A percentile compares a stretch with the other conserved stretches of the same genome.
Conservation (phyloP, 768 basidiomycete genomes). For the Boletus reticulatus region DNA sequence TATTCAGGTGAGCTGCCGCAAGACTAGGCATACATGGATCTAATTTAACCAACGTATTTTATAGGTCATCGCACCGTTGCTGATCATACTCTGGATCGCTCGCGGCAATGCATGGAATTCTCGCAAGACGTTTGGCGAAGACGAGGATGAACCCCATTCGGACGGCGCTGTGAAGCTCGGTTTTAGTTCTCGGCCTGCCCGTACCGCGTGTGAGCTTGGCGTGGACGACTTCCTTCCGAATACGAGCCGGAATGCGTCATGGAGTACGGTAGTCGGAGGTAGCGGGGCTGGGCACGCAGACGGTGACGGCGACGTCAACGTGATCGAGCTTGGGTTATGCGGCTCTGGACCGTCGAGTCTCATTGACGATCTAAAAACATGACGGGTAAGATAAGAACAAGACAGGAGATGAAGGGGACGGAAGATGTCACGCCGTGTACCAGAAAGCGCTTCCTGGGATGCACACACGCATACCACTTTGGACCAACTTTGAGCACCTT, state of each 20-base stretch:
- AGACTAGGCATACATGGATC: neutral
- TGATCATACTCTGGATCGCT: conserved; percentile 26
- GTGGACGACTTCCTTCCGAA: neutral
- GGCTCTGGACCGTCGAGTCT: conserved; percentile 2
- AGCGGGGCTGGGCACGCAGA: neutral
- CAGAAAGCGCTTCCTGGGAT: neutral
- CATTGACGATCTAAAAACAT: conserved; percentile 1
- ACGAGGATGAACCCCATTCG: neutral
- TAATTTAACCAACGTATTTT: neutral
- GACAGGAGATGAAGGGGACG: neutral
- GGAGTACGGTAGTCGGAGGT: conserved; percentile 8
- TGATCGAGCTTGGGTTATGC: conserved; percentile 13
- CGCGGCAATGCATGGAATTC: conserved; percentile 20
- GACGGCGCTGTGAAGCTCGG: neutral
- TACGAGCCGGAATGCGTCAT: conserved; percentile 4
- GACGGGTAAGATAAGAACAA: neutral
- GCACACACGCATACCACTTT: neutral
- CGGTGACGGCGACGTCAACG: neutral
- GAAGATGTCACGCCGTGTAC: neutral
- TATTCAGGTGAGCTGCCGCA: conserved; percentile 16
- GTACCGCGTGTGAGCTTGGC: neutral
- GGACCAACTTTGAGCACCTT: neutral
- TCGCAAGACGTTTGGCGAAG: neutral
- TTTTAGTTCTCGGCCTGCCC: conserved; percentile 9
- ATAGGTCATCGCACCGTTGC: conserved; percentile 24